phyloP scores from a whole-genome alignment of 306 rosid genomes.

The Vigna unguiculata region DNA sequence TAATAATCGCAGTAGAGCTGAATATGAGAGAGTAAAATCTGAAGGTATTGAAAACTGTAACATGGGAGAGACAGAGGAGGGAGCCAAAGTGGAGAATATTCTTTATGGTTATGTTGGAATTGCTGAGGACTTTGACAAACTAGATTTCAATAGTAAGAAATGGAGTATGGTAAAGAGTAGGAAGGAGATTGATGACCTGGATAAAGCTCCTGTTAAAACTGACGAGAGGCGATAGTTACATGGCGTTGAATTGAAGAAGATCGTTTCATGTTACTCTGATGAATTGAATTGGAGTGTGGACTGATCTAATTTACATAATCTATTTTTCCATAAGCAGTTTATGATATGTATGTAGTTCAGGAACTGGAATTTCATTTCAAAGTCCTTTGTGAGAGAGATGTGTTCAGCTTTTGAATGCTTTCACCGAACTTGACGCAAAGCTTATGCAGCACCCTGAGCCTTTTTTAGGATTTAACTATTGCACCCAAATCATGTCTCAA shows the following conservation, averaged over 20 bases:
- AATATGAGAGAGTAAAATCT: conserved; percentile 49
- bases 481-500: conserved; percentile 5
- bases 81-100: conserved; percentile 60
- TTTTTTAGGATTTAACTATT: neutral
- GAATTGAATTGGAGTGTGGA: neutral
- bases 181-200: conserved; percentile 82
- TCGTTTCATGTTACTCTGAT: conserved; percentile 15
- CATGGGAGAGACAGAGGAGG: conserved; percentile 35
- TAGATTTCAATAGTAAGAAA: conserved; percentile 71
- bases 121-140: conserved; percentile 81
- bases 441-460: conserved; percentile 9
- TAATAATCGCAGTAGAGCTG: conserved; percentile 50
- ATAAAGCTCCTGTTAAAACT: conserved; percentile 78
- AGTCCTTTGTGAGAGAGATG: conserved; percentile 35
- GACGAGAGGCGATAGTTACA: conserved; percentile 41
- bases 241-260: conserved; percentile 33
- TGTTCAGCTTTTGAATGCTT: conserved; percentile 36
- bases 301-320: conserved; percentile 36
- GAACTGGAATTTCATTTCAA: conserved; percentile 37
- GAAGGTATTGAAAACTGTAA: conserved; percentile 42
- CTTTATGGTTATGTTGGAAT: conserved; percentile 84
- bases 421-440: neutral
- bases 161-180: conserved; percentile 76
- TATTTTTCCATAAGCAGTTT: conserved; percentile 23
- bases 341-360: conserved; percentile 29